Evolutionary conservation across 2,329 filamentous ascomycete species (phyloP).

Genomic region (Colletotrichum sp.): DNA sequence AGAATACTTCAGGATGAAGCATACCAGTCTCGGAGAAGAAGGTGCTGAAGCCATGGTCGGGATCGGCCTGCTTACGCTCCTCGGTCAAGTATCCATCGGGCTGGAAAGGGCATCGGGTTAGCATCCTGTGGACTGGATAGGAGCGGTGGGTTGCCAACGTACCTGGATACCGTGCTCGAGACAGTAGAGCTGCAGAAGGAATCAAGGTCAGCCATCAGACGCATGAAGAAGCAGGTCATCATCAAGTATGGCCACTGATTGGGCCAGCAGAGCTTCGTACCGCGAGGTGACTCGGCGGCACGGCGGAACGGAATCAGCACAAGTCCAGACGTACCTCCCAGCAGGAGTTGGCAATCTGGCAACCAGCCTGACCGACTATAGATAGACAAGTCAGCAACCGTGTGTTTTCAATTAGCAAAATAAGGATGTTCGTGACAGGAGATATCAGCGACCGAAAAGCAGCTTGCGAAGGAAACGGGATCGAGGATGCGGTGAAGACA

Average conservation of each 20-base stretch:
- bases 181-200: constrained; percentile 84
- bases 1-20: not conserved
- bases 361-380: constrained; percentile 98
- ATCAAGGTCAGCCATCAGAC: not conserved
- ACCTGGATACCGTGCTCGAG: constrained; percentile 99
- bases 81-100: constrained; percentile 98
- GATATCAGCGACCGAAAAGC: constrained; percentile 14
- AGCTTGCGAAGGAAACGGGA: constrained; percentile 22
- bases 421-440: constrained; percentile 23
- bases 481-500: constrained; percentile 48
- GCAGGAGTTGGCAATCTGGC: constrained; percentile 99
- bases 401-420: not conserved
- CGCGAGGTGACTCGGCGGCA: not conserved
- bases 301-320: not conserved
- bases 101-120: constrained; percentile 50
- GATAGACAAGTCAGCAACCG: constrained; percentile 51
- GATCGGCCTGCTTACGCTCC: constrained; percentile 91
- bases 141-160: constrained; percentile 42
- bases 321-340: constrained; percentile 85
- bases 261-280: not conserved
- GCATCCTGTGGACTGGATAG: not conserved
- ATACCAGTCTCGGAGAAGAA: constrained; percentile 99
- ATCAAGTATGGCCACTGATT: not conserved
- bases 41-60: constrained; percentile 98
- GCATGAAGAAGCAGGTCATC: not conserved